Evolutionary conservation across 1,284 basidiomycete species (phyloP).

Genomic region (Ceratobasidium sp.): DNA sequence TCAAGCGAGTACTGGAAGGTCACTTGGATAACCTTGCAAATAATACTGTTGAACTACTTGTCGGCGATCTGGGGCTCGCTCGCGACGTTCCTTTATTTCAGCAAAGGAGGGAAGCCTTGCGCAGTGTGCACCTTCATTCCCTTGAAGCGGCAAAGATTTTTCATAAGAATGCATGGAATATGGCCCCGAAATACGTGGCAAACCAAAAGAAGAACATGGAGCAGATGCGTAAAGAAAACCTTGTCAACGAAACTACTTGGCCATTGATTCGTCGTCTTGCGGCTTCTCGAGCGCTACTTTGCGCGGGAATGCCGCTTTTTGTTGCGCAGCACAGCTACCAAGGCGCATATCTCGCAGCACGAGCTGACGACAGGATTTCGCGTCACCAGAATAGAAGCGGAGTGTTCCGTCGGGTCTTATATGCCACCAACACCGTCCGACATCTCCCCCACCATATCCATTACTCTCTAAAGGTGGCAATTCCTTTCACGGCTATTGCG

Average conservation of each 20-base stretch:
- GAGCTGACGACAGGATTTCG: not conserved
- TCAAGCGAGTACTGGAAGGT: not conserved
- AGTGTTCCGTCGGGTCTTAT: not conserved
- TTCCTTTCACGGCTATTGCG: not conserved
- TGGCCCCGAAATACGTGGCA: not conserved
- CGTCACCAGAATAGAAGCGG: not conserved
- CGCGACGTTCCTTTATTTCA: not conserved
- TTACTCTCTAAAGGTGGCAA: not conserved
- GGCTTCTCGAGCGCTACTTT: not conserved
- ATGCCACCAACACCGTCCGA: not conserved
- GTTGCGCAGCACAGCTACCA: not conserved
- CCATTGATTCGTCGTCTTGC: not conserved
- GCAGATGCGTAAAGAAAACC: not conserved
- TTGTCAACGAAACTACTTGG: not conserved
- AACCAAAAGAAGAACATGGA: not conserved
- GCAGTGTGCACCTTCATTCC: not conserved
- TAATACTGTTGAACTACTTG: not conserved
- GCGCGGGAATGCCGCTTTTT: not conserved
- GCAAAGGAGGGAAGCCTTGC: not conserved
- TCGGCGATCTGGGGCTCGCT: not conserved
- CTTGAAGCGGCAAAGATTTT: not conserved
- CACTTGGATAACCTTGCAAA: not conserved
- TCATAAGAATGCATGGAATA: not conserved
- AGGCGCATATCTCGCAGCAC: not conserved
- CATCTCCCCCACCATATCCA: not conserved